Base-by-base conservation (phyloP, 2,329 filamentous ascomycete genomes). In the Apiospora sp. region DNA sequence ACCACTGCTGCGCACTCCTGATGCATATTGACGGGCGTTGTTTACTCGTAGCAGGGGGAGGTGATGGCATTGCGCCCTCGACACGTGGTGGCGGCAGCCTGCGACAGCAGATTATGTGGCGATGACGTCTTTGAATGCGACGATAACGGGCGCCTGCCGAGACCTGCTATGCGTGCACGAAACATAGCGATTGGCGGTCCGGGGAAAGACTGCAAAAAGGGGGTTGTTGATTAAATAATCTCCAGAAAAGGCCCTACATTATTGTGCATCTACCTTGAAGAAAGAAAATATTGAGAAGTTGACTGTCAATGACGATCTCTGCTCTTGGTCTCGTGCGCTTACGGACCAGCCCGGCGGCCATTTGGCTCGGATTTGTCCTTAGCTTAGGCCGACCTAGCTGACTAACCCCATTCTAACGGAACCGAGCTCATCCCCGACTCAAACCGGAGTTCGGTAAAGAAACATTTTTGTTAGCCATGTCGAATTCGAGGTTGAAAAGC, bases 161-260 rank as follows among this genome's bases (percentile, higher is more conserved):
- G 75, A 71, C 74, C 77, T 67, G 76, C 75, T 76, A 78, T 73
- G 74, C 77, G 72, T 73, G 76, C 74, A 67, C 77, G 78, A 72
- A 80, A 76, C 79, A 81, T 51, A 41, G 34, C 68, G 41, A 44
- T 43, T 41, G 49, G 27, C 24, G 48, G 48, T 16, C 24, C 43
- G 27, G 37, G 68, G 13, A 54, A 58, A 41, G 67, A 41, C 58
- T 41, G 58, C 19, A 41, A 24, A 41, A 64, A 41, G 7, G 37
- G 10, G 6, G 13, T 64, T 41, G 58, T 2, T 41, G 10, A 37
- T 64, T 6, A 13, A 41, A n/a, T 64, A 41, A 22, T 34, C 19
- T 41, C 19, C n/a, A 41, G 34, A 30, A 61, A 19, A 64, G 14
- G 12, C 30, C 58, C 58, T 64, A 64, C 58, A 64, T 64, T n/a